phyloP scores from a whole-genome alignment of 495 filamentous ascomycete genomes.

The Tuber indicum region DNA sequence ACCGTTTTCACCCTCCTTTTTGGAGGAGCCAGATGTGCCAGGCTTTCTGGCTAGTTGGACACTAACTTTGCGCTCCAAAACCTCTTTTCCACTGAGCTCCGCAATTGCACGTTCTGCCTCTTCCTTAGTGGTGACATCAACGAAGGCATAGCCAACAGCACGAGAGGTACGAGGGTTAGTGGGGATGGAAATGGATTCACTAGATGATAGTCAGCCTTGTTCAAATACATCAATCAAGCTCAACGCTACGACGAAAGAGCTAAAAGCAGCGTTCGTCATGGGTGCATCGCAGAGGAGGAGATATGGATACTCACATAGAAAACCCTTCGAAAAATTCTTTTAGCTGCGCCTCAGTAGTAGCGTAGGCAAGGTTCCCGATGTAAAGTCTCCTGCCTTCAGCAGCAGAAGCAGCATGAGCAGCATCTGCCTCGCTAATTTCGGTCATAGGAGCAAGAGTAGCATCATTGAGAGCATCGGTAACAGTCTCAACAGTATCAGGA shows the following conservation, averaged over 20 bases:
- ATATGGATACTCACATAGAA: conserved; percentile 72
- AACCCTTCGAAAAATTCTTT: conserved; percentile 98
- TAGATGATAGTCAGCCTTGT: conserved; percentile 44
- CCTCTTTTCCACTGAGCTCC: conserved; percentile 91
- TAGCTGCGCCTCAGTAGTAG: conserved; percentile 99
- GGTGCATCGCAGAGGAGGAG: conserved; percentile 1
- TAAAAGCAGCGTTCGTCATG: conserved; percentile 4
- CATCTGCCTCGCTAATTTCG: conserved; percentile 48
- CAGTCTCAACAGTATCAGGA: conserved; percentile 59
- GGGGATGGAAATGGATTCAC: conserved; percentile 95
- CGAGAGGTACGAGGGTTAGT: conserved; percentile 98
- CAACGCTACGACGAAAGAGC: background rate
- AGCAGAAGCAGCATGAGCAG: conserved; percentile 86
- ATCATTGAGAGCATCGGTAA: conserved; percentile 76
- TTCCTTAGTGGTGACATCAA: conserved; percentile 85
- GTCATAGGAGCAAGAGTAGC: conserved; percentile 55
- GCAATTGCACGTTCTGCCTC: conserved; percentile 92
- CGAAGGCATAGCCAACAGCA: conserved; percentile 97
- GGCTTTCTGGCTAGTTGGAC: conserved; percentile 98
- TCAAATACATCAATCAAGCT: background rate
- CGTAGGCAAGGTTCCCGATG: conserved; percentile 99
- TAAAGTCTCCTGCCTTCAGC: conserved; percentile 98
- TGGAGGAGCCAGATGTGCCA: conserved; percentile 67
- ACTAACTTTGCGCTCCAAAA: conserved; percentile 95
- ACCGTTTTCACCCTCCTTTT: conserved; percentile 47